Evolutionary conservation across 2,329 filamentous ascomycete species (phyloP).

Genomic region (Colletotrichum tropicicola): DNA sequence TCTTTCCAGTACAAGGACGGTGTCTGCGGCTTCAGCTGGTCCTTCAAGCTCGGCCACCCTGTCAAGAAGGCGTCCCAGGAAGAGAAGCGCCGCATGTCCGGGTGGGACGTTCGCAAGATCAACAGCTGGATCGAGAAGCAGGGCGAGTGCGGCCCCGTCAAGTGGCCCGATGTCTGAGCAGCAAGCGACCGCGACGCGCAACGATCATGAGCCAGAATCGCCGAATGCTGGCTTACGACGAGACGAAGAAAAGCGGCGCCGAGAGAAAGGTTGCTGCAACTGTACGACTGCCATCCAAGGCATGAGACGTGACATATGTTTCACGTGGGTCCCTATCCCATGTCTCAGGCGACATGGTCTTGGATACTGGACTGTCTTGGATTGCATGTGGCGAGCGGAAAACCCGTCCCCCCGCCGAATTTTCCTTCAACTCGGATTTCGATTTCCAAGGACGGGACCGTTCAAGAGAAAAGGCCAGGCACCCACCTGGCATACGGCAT

Average conservation of each 20-base stretch:
- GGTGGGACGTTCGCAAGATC: constrained; percentile 53
- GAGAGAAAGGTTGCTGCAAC: not conserved
- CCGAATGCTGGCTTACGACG: not conserved
- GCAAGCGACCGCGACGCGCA: not conserved
- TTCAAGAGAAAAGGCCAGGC: not conserved
- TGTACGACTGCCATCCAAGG: constrained; percentile 10
- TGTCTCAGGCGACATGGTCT: not conserved
- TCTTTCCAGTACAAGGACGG: constrained; percentile 51
- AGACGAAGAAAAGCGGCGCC: not conserved
- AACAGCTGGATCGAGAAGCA: constrained; percentile 48
- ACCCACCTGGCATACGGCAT: not conserved
- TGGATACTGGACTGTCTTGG: constrained; percentile 5
- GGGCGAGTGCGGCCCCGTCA: constrained; percentile 42
- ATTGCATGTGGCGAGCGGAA: not conserved
- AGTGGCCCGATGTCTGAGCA: constrained; percentile 39
- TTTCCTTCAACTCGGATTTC: not conserved
- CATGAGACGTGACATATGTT: constrained; percentile 22
- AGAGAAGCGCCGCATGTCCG: constrained; percentile 45
- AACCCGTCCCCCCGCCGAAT: not conserved
- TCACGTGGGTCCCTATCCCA: constrained; percentile 3
- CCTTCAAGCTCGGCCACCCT: constrained; percentile 50
- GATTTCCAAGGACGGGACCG: not conserved
- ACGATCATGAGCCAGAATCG: not conserved
- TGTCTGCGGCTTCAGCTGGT: constrained; percentile 45
- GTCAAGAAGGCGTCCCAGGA: constrained; percentile 38